Base-by-base conservation (phyloP, 805 yeast species). In the Ogataea degrootiae region DNA sequence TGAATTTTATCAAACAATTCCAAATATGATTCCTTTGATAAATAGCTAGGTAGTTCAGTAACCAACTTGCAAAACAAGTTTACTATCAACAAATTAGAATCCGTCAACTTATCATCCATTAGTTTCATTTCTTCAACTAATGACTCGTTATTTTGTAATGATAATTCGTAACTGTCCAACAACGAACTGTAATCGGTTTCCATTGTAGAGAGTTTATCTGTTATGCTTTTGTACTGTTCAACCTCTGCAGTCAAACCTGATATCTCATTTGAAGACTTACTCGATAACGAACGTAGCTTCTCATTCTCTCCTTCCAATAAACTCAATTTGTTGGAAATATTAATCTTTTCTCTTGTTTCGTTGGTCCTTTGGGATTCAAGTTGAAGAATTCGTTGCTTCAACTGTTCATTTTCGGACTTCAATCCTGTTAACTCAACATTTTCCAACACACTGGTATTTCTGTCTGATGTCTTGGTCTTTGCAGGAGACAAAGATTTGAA, bases 381-480 rank as follows among this genome's bases (percentile, higher is more conserved):
- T 21, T 21, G 7, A 34, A 6, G 33, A 41, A 34, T 34, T 33
- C 17, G 37, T 17, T 35, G 19, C 31, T 49, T 45, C 31, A 54
- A 45, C 34, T 47, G 37, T 34, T 46, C 50, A 35, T 55, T 57
- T 38, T 53, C 53, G 23, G 41, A 37, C 26, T 50, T 43, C 36
- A 50, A 40, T 45, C 36, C 41, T 31, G 47, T 42, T 22, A 52
- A 42, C n/a, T 15, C 34, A 7, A 4, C 41, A 14, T 34, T n/a
- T 8, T 26, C 31, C 12, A 26, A 2, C 31, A 26, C 12, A 15
- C 15, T 6, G 17, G 23, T 37, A 17, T 17, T 37, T n/a, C 21
- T 2, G 9, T 5, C 4, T 16, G 21, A 4, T 19, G 21, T 4
- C 21, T 19, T 19, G 21, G 2, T 26, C 4, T 26, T 26, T 26